phyloP scores from a whole-genome alignment of 208 protist species.

The Crithidia bombi region DNA sequence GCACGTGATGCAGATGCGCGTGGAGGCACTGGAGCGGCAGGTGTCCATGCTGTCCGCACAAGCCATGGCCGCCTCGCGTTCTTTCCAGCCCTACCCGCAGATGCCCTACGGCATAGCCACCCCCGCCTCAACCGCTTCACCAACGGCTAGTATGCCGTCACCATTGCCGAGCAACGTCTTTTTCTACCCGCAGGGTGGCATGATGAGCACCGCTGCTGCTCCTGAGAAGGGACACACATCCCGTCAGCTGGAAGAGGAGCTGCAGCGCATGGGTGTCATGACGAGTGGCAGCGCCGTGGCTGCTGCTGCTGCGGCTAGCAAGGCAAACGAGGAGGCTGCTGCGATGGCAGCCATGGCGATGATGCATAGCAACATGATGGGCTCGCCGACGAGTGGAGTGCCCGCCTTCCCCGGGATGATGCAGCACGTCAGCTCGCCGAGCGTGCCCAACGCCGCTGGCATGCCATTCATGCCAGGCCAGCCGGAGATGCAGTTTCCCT shows the following conservation, averaged over 20 bases:
- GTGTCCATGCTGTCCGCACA: slow-evolving; percentile 33
- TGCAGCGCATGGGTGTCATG: slow-evolving; percentile 39
- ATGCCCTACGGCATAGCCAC: slow-evolving; percentile 25
- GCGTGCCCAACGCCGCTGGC: slow-evolving; percentile 9
- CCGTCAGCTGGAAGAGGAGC: slow-evolving; percentile 46
- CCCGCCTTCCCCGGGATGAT: slow-evolving; percentile 30
- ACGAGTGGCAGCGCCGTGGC: slow-evolving; percentile 18
- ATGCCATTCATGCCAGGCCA: slow-evolving; percentile 27
- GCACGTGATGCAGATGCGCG: slow-evolving; percentile 44
- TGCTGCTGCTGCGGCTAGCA: slow-evolving; percentile 22
- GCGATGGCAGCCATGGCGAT: slow-evolving; percentile 23
- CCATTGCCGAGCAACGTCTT: slow-evolving; percentile 26
- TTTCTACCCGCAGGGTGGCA: slow-evolving; percentile 22
- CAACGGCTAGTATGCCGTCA: slow-evolving; percentile 20
- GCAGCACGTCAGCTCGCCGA: slow-evolving; percentile 13
- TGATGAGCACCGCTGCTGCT: slow-evolving; percentile 6
- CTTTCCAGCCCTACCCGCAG: slow-evolving; percentile 28
- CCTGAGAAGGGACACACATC: slow-evolving; percentile 23
- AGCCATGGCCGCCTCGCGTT: slow-evolving; percentile 12
- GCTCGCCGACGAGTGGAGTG: slow-evolving; percentile 19
- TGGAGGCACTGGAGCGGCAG: slow-evolving; percentile 47
- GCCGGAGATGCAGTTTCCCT: slow-evolving; percentile 18
- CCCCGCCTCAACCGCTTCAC: slow-evolving; percentile 6
- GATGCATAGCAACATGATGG: slow-evolving; percentile 34
- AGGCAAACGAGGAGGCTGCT: slow-evolving; percentile 13